Evolutionary conservation across 805 yeast species (phyloP).

Genomic region (Cyberlindnera mississippiensis): DNA sequence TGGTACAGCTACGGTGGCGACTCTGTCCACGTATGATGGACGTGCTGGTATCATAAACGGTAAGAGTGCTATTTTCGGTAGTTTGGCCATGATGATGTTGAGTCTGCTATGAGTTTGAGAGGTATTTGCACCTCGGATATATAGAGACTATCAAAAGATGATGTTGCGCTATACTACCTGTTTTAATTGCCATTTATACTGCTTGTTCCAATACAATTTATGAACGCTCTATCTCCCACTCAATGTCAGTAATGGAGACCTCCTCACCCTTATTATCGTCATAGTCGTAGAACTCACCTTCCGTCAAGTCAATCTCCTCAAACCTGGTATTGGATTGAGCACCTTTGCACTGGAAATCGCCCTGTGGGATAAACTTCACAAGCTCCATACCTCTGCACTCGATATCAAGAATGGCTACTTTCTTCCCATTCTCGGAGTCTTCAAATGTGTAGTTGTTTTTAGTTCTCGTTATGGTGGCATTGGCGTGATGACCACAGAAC

Average conservation of each 20-base stretch:
- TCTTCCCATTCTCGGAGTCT: slow-evolving; percentile 34
- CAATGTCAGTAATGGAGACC: slow-evolving; percentile 73
- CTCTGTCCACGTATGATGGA: slow-evolving; percentile 9
- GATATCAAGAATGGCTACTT: slow-evolving; percentile 54
- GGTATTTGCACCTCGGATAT: too few species aligned
- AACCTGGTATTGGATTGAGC: slow-evolving; percentile 49
- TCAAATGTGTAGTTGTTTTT: slow-evolving; percentile 17
- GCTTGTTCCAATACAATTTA: too few species aligned
- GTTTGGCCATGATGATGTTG: background rate
- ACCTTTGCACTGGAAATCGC: slow-evolving; percentile 54
- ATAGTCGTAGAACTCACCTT: slow-evolving; percentile 92
- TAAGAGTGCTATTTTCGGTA: background rate
- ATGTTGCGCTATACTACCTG: too few species aligned
- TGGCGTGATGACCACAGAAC: slow-evolving; percentile 42
- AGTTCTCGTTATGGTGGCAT: slow-evolving; percentile 26
- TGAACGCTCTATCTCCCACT: slow-evolving; percentile 52
- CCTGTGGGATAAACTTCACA: slow-evolving; percentile 62
- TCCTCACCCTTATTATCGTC: slow-evolving; percentile 81
- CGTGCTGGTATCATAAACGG: slow-evolving; percentile 3
- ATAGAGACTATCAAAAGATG: too few species aligned
- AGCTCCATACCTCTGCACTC: slow-evolving; percentile 87
- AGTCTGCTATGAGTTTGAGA: background rate
- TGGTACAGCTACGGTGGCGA: background rate
- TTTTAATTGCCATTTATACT: too few species aligned
- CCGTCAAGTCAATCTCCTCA: slow-evolving; percentile 64